A percentile compares a stretch with the other conserved stretches of the same genome.
Conservation (phyloP, 352 stramenopile species). For the Phytophthora crassamura region DNA sequence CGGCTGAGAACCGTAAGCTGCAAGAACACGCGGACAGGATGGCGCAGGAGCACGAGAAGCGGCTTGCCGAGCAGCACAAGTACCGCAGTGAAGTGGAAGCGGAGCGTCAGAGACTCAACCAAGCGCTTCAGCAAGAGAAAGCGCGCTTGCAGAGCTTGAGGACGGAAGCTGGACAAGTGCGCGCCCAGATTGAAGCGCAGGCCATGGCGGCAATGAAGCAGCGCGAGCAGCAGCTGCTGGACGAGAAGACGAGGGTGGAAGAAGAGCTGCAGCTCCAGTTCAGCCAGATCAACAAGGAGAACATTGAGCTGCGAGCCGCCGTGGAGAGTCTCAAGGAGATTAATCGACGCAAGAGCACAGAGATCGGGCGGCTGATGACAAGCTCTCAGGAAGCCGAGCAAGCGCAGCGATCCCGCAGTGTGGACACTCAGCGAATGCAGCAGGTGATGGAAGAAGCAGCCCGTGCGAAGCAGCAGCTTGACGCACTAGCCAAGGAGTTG, state of each 20-base stretch:
- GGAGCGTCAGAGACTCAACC: conserved; percentile 43
- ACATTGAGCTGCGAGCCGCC: conserved; percentile 47
- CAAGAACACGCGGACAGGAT: conserved; percentile 53
- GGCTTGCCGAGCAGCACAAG: conserved; percentile 53
- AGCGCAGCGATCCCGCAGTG: conserved; percentile 27
- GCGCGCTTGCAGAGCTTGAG: conserved; percentile 46
- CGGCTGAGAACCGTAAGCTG: conserved; percentile 52
- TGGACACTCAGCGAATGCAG: conserved; percentile 45
- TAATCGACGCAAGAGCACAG: conserved; percentile 57
- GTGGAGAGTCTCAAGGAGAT: conserved; percentile 58
- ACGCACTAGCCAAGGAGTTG: conserved; percentile 53
- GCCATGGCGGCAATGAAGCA: conserved; percentile 53
- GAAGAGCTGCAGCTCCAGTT: conserved; percentile 49
- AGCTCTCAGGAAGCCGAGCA: conserved; percentile 48
- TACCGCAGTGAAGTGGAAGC: conserved; percentile 44
- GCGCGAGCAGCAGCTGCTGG: conserved; percentile 57
- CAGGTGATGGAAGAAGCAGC: conserved; percentile 51
- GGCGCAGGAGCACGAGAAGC: conserved; percentile 56
- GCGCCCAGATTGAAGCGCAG: conserved; percentile 50
- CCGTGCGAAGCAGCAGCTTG: conserved; percentile 44
- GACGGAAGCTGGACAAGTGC: conserved; percentile 47
- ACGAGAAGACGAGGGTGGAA: conserved; percentile 51
- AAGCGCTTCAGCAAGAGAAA: conserved; percentile 48
- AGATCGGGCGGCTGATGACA: conserved; percentile 60
- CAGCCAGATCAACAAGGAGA: conserved; percentile 47